Evolutionary conservation across 75 land plant species (phyloP), one percentile per base, ranked within the genome.

Genomic region (Picea sitchensis): DNA sequence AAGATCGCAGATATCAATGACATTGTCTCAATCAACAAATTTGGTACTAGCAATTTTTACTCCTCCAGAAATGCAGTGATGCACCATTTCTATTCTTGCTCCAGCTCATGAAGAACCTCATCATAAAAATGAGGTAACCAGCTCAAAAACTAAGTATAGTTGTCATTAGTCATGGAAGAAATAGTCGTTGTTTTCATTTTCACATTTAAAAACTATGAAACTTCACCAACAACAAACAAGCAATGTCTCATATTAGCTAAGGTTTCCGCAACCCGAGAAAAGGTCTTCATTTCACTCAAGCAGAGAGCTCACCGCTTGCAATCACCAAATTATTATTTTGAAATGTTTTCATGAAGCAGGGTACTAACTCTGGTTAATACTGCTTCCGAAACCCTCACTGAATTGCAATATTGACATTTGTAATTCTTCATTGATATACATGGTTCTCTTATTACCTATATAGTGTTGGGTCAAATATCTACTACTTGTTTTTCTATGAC

Each of bases 11-110:
- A 26, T 26, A 26, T 26, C 26, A 26, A 26, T 26, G 26, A 26
- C 26, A 26, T 26, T 26, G 26, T 26, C 26, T 26, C 26, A 26
- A 26, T 26, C 26, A 26, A 26, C 26, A 26, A 26, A 26, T 26
- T 26, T 26, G 26, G 26, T 26, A 26, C 26, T 26, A 26, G 26
- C 26, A 26, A 26, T 26, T 26, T 26, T 26, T 26, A 26, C 26
- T 26, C 26, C 26, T 26, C 26, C 26, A 26, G 0, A 26, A 26
- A 26, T 26, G 26, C 26, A 26, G 26, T 26, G 26, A 34, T 68
- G 13, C 87, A 97, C 98, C 99, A 97, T 80, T 97, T 97, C 92
- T 95, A 91, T 84, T 97, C 99, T 83, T 97, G 99, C 80, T 97
- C 98, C 54, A 97, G 90, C 72, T 87, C 85, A 20, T 95, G 94